Percentiles rank a stretch among this genome's conserved stretches.
These are phyloP conservation scores for Penicillium paneum DNA, from an alignment of 2,329 filamentous ascomycete species.

Conservation along the genomic window DNA sequence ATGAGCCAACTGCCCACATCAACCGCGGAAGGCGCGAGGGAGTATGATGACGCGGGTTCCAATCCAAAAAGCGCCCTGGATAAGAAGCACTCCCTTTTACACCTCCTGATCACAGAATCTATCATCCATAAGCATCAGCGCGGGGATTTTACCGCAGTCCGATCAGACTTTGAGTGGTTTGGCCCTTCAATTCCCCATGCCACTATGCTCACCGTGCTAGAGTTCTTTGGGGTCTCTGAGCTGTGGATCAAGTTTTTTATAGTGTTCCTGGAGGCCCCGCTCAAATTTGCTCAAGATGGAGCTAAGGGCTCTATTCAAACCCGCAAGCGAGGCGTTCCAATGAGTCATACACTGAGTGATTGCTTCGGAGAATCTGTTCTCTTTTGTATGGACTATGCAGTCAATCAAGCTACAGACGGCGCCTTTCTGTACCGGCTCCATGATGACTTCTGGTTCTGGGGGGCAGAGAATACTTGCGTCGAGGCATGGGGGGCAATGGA, in stretches of 20 bases:
- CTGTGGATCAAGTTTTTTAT: slow-evolving; percentile 59
- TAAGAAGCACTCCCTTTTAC: slow-evolving; percentile 57
- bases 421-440: slow-evolving; percentile 59
- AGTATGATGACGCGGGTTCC: slow-evolving; percentile 42
- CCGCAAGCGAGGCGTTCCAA: slow-evolving; percentile 58
- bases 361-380: slow-evolving; percentile 59
- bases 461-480: slow-evolving; percentile 51
- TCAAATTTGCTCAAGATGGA: slow-evolving; percentile 57
- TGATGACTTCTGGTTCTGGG: slow-evolving; percentile 68
- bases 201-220: slow-evolving; percentile 56
- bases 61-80: slow-evolving; percentile 44
- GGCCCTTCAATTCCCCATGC: slow-evolving; percentile 58
- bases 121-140: slow-evolving; percentile 49
- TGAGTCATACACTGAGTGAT: slow-evolving; percentile 58
- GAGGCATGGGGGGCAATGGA: slow-evolving; percentile 59
- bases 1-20: slow-evolving; percentile 53
- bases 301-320: slow-evolving; percentile 42
- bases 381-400: slow-evolving; percentile 63
- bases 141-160: slow-evolving; percentile 52
- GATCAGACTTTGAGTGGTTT: slow-evolving; percentile 59
- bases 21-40: slow-evolving; percentile 36
- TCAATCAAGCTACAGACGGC: slow-evolving; percentile 57
- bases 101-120: slow-evolving; percentile 56
- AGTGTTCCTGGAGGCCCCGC: slow-evolving; percentile 57
- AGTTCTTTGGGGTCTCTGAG: slow-evolving; percentile 58